phyloP scores from a whole-genome alignment of 768 basidiomycete species.

The Mycena albidolilacea region DNA sequence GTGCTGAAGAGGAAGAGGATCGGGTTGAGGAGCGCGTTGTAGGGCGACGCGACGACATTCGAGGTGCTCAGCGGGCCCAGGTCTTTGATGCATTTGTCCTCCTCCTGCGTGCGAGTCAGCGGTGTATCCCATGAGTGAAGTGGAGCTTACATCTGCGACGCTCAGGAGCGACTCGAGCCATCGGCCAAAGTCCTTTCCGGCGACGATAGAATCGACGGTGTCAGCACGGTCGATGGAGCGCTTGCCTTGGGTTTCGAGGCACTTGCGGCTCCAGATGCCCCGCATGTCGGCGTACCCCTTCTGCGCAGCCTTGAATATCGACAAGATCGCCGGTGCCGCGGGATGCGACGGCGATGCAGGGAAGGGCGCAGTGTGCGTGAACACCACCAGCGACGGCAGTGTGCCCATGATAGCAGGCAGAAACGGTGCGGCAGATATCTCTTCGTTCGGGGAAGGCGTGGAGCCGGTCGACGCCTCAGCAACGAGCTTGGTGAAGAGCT shows the following conservation, averaged over 20 bases:
- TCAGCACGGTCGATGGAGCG: constrained; percentile 80
- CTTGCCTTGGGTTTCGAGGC: constrained; percentile 79
- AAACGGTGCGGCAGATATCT: constrained; percentile 69
- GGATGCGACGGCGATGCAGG: constrained; percentile 89
- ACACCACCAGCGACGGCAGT: constrained; percentile 75
- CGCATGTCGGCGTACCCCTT: constrained; percentile 91
- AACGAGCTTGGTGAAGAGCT: constrained; percentile 89
- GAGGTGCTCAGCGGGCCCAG: constrained; percentile 73
- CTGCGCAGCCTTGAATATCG: constrained; percentile 82
- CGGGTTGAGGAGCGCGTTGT: constrained; percentile 72
- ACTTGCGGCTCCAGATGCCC: constrained; percentile 82
- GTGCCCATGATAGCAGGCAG: constrained; percentile 66
- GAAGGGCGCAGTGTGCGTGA: constrained; percentile 80
- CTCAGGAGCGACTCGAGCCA: constrained; percentile 78
- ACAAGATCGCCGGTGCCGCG: constrained; percentile 73
- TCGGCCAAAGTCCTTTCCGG: constrained; percentile 79
- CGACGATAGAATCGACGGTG: constrained; percentile 72
- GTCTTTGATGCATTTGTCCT: constrained; percentile 60
- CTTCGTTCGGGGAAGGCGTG: constrained; percentile 73
- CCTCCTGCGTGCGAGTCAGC: constrained; percentile 60
- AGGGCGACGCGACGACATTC: constrained; percentile 69
- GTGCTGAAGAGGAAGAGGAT: constrained; percentile 75
- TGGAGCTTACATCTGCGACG: constrained; percentile 72
- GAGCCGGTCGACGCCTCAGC: constrained; percentile 87
- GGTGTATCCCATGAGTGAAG: constrained; percentile 1